Evolutionary conservation across 2,329 filamentous ascomycete genomes (phyloP), one percentile per base, ranked within the genome.

Genomic region (Reticulascus tulasneorum): DNA sequence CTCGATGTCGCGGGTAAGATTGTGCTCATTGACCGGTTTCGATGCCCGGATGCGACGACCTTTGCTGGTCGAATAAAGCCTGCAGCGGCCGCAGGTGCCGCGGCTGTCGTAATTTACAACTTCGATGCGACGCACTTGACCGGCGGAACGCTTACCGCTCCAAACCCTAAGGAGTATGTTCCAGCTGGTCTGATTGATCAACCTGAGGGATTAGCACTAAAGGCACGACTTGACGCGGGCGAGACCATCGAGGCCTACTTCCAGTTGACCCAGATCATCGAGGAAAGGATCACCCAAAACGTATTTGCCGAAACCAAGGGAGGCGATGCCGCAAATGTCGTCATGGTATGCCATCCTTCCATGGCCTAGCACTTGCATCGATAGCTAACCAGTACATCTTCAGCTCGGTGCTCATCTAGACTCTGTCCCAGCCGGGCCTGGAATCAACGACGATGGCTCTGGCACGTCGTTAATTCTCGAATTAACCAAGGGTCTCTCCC

Each of bases 401-500:
- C 10, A 41, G 46, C 50, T 69, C 1, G 65, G 66, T 15, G 66
- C 63, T 0, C 66, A 69, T 40, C 56, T 66, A 2, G 66, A 69
- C 50, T 61, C 58, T 0, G 66, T 68, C 3, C 58, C 63, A 20
- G 62, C 59, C 9, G 67, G 66, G 0, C 60, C 66, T 0, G 67
- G 66, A 3, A 63, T 70, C 40, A 70, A 71, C 31, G 67, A 70
- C 29, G 65, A 71, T 33, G 67, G 67, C 6, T 67, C 60, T 1
- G 67, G 66, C 10, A 58, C 58, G 1, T 54, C 63, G 0, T 56
- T 63, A 0, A 50, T 67, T 17, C 51, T 71, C 1, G 63, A 69
- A 34, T 49, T 67, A 7, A 63, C 63, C 35, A 59, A 58, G 6
- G 61, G 51, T 12, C 55, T 66, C 13, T 41, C 53, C 13, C 55